Percentiles rank a stretch among this genome's conserved stretches.
These are phyloP conservation scores for grape (Vitis vinifera) DNA, from an alignment of 164 flowering plant species.

Conservation along the genomic window ASM3070453v1 NC_081811.1:9445001-9445500, in stretches of 20 bases:
- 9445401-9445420: too few species aligned
- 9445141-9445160: constrained; percentile 53
- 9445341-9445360: too few species aligned
- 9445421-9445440: too few species aligned
- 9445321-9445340: too few species aligned
- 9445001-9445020: constrained; percentile 56
- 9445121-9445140: constrained; percentile 50
- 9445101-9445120: constrained; percentile 40
- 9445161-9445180: constrained; percentile 48
- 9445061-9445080: constrained; percentile 50
- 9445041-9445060: constrained; percentile 51
- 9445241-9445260: constrained; percentile 40
- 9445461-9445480: too few species aligned
- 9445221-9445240: constrained; percentile 45
- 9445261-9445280: constrained; percentile 43
- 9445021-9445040: constrained; percentile 50
- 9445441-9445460: too few species aligned
- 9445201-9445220: constrained; percentile 55
- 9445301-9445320: too few species aligned
- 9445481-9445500: too few species aligned
- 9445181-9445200: constrained; percentile 52
- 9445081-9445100: constrained; percentile 47
- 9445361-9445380: too few species aligned
- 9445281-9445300: constrained; percentile 45
- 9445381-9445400: too few species aligned